Conservation (phyloP, 176 grass and related monocot genomes). For the Microstegium vimineum region DNA sequence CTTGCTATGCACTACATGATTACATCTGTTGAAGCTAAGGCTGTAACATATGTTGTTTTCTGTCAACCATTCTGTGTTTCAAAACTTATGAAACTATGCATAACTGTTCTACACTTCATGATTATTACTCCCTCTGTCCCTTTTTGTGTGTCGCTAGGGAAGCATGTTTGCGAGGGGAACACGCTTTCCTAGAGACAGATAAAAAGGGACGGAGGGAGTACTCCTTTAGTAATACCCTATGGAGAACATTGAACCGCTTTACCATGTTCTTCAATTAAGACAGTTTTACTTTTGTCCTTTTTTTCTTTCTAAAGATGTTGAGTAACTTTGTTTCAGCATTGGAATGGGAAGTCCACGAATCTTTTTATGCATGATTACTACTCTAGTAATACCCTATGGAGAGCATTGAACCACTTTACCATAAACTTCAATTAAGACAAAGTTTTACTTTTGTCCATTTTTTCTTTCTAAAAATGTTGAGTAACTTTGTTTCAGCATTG, state of each 20-base stretch:
- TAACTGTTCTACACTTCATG: background rate
- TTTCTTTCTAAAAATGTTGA: no score
- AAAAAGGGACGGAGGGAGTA: no score
- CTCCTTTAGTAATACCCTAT: no score
- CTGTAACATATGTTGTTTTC: background rate
- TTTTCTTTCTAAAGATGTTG: conserved; percentile 4
- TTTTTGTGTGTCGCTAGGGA: no score
- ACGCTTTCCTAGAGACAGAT: no score
- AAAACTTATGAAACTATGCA: background rate
- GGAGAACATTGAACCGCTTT: background rate
- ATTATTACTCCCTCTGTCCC: background rate
- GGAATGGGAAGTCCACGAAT: background rate
- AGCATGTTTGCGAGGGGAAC: no score
- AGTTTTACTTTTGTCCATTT: no score
- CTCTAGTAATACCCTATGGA: no score
- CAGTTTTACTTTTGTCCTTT: background rate
- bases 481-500: no score
- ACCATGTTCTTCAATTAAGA: background rate
- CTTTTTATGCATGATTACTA: no score
- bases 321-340: background rate
- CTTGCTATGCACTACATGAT: background rate
- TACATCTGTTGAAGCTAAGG: background rate
- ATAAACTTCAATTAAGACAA: no score
- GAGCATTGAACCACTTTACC: no score
- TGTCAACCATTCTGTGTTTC: conserved; percentile 10